Conservation (phyloP, 441 rosid genomes). For the Geranium incanum region DNA sequence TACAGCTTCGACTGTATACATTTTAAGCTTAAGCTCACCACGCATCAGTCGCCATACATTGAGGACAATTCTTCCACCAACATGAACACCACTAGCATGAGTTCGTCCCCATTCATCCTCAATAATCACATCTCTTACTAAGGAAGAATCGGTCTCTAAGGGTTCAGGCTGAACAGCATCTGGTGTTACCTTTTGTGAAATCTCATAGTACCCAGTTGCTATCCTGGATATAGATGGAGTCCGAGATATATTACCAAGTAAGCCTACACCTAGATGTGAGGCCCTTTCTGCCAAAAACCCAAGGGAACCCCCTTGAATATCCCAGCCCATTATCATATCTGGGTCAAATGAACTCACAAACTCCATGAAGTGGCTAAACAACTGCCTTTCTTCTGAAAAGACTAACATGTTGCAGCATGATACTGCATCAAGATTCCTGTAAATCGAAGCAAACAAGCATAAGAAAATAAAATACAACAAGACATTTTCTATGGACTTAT, state of each 20-base stretch:
- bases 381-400: slow-evolving; percentile 62
- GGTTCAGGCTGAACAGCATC: slow-evolving; percentile 37
- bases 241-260: slow-evolving; percentile 70
- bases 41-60: slow-evolving; percentile 91
- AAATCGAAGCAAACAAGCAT: slow-evolving; percentile 17
- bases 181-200: slow-evolving; percentile 29
- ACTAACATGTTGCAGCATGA: slow-evolving; percentile 48
- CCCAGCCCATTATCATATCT: slow-evolving; percentile 91
- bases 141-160: slow-evolving; percentile 35
- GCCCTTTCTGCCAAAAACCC: slow-evolving; percentile 98
- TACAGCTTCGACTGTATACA: slow-evolving; percentile 82
- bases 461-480: slow-evolving; percentile 7
- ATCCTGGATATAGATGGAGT: slow-evolving; percentile 43
- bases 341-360: slow-evolving; percentile 61
- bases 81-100: slow-evolving; percentile 96
- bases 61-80: slow-evolving; percentile 88
- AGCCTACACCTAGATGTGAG: slow-evolving; percentile 80
- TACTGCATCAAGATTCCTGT: slow-evolving; percentile 75
- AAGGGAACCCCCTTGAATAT: slow-evolving; percentile 87
- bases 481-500: not conserved
- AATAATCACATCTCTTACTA: slow-evolving; percentile 47
- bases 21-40: slow-evolving; percentile 77
- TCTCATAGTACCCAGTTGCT: slow-evolving; percentile 29
- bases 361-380: slow-evolving; percentile 49
- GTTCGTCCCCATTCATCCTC: slow-evolving; percentile 99